Conservation (phyloP, 306 rosid genomes). For the Potentilla sterilis region DNA sequence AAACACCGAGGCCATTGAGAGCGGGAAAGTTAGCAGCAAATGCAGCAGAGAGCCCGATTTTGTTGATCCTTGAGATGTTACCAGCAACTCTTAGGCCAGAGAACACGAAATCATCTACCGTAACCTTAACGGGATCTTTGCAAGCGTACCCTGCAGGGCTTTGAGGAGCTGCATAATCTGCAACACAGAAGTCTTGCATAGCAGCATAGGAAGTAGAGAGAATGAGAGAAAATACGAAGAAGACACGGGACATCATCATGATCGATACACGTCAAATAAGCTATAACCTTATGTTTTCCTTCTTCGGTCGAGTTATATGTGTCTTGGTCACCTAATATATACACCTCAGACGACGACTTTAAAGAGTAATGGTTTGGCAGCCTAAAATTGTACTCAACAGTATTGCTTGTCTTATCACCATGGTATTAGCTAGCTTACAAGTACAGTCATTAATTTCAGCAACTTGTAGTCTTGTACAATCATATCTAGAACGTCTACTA, state of each 20-base stretch:
- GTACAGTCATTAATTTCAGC: background rate
- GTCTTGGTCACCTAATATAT: background rate
- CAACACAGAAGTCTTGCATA: constrained; percentile 66
- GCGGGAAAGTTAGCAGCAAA: constrained; percentile 53
- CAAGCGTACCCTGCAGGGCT: constrained; percentile 61
- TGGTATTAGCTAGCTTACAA: background rate
- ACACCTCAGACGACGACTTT: background rate
- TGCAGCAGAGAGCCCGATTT: constrained; percentile 44
- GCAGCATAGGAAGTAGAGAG: constrained; percentile 42
- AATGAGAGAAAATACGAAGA: constrained; percentile 34
- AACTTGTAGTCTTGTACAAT: background rate
- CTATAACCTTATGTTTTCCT: background rate
- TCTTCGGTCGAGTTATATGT: background rate
- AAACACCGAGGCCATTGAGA: constrained; percentile 59
- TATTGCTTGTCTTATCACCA: background rate
- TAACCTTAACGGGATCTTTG: constrained; percentile 45
- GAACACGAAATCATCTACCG: constrained; percentile 48
- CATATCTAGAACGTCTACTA: background rate
- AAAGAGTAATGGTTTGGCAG: background rate
- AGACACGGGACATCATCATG: constrained; percentile 27
- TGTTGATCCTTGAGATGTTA: constrained; percentile 57
- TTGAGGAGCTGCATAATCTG: constrained; percentile 41
- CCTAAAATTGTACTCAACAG: background rate
- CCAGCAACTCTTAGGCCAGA: constrained; percentile 43
- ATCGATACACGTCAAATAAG: background rate